Evolutionary conservation across 768 basidiomycete species (phyloP).

Genomic region (Chiua virens): DNA sequence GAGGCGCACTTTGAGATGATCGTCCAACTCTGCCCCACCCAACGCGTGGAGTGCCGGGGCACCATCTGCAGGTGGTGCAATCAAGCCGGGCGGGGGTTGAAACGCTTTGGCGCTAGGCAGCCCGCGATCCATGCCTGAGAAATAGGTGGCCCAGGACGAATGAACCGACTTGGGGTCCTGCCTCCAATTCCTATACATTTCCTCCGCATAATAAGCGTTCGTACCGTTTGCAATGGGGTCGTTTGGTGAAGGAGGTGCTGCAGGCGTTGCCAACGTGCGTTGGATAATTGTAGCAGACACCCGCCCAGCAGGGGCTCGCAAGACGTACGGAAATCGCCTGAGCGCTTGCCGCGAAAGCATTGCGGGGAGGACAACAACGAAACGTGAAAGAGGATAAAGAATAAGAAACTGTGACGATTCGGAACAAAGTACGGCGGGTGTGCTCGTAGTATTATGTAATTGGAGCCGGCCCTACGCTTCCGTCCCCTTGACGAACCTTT

Average conservation of each 20-base stretch:
- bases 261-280: slow-evolving; percentile 48
- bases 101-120: slow-evolving; percentile 78
- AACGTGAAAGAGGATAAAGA: neutral
- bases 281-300: slow-evolving; percentile 16
- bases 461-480: slow-evolving; percentile 1
- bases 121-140: slow-evolving; percentile 89
- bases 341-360: slow-evolving; percentile 42
- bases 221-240: slow-evolving; percentile 92
- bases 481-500: neutral
- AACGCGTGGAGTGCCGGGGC: slow-evolving; percentile 71
- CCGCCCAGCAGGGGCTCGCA: slow-evolving; percentile 24
- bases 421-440: neutral
- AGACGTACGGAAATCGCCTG: slow-evolving; percentile 32
- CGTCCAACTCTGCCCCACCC: slow-evolving; percentile 79
- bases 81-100: slow-evolving; percentile 73
- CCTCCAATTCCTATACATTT: slow-evolving; percentile 94
- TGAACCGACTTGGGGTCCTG: slow-evolving; percentile 92
- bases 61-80: slow-evolving; percentile 74
- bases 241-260: slow-evolving; percentile 65
- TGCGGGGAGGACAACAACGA: slow-evolving; percentile 1
- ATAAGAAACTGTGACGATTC: neutral
- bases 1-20: slow-evolving; percentile 82
- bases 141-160: slow-evolving; percentile 92
- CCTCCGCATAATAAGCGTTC: slow-evolving; percentile 93
- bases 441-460: slow-evolving; percentile 14